Evolutionary conservation across 768 basidiomycete species (phyloP), one percentile per base, ranked within the genome.

Genomic region (Leucogyrophana mollusca): DNA sequence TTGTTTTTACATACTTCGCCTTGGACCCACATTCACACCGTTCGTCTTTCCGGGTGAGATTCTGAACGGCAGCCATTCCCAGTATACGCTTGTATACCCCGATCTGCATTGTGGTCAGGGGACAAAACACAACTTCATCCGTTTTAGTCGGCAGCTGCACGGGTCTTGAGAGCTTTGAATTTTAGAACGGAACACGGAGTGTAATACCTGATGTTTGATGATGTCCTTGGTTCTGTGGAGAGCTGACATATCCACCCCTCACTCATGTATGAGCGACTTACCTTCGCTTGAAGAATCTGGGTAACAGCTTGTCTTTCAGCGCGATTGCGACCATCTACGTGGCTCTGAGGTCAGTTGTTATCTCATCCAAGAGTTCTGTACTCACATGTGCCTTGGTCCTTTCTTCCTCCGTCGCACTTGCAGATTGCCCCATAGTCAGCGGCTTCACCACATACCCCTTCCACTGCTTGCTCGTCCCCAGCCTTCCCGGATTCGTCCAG

Each of bases 111-210:
- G 69, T 47, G 0, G 88, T 88, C 40, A 98, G 68, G 13, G 93
- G 94, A 58, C 95, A 99, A 57, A 97, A 95, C 4, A 96, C 91
- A 11, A 97, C 88, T 58, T 92, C 73, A 54, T 99, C 95, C 0
- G 77, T 77, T 71, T 99, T 99, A 50, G 75, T 73, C 1, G 95
- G 95, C 2, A 98, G 74, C 87, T 94, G 56, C 3, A 32, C 11
- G 37, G 51, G 5, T 10, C 17, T 14, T 49, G 16, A 27, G 16
- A 41, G 18, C 25, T 1, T 17, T 24, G 9, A 22, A 9, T 3
- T 18, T 33, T 25, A 17, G 17, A 27, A 21, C 30, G n/a, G 18
- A 2, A 2, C 18, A 18, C 11, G 36, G 34, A 4, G n/a, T 22
- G 20, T 35, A 44, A 21, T 54, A 80, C 85, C 68, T 86, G 87